Evolutionary conservation across 2,329 filamentous ascomycete species (phyloP), one percentile per base, ranked within the genome.

Genomic region (Fusarium xylarioides): DNA sequence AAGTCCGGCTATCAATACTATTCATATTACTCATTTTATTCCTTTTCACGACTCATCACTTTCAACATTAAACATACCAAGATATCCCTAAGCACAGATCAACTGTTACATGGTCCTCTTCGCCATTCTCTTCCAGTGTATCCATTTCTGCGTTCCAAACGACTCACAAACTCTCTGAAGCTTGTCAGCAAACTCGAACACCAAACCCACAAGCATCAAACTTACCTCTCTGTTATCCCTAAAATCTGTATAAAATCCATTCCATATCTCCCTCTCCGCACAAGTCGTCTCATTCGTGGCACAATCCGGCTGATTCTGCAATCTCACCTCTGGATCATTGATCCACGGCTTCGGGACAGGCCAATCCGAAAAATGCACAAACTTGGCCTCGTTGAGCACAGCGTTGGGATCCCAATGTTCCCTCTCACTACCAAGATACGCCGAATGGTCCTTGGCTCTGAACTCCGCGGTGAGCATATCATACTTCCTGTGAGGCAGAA

Each of bases 331-430:
- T 0, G 35, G 32, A 28, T 70, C 70, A 7, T 61, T 35, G 0
- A 73, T 47, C 86, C 86, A 87, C 2, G 86, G 86, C 74, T 93
- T 93, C 1, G 91, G 90, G 23, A 92, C 77, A 3, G 91, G 92
- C 89, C 89, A 92, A 78, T 94, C 92, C 12, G 89, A 91, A 79
- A 93, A 93, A 78, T 93, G 91, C 4, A 93, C 83, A 34, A 91
- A 85, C 71, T 92, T 92, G 14, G 90, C 89, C 75, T 92, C 89
- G 23, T 85, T 84, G 50, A 88, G 82, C 2, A 86, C 84, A 23
- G 79, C 62, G 59, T 80, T n/a, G 1, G 91, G 84, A 77, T 92
- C 87, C 90, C 91, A 93, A 11, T 78, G 76, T 71, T 89, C 88
- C 5, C 85, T 80, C 23, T 84, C 82, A 12, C 70, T 70, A 1